phyloP scores from a whole-genome alignment of 352 stramenopile species.

The Phytophthora fragariaefolia region DNA sequence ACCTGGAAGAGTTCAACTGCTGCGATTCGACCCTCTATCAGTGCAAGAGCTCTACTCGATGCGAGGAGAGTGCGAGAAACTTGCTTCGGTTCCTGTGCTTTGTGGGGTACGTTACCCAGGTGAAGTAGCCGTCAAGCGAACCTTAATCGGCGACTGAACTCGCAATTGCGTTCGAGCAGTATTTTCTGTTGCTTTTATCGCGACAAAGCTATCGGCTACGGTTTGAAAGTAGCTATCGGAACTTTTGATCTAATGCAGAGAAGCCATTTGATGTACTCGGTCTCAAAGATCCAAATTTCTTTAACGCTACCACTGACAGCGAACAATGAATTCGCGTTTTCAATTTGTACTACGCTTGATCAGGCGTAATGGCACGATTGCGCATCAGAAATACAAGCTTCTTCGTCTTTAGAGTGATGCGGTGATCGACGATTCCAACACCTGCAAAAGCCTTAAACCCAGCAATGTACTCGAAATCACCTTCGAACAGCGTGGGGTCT shows the following conservation, averaged over 20 bases:
- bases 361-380: conserved; percentile 37
- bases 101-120: conserved; percentile 51
- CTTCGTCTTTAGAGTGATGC: conserved; percentile 58
- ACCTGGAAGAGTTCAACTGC: conserved; percentile 34
- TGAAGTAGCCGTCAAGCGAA: conserved; percentile 34
- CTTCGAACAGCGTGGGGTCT: conserved; percentile 37
- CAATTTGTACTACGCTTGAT: neutral
- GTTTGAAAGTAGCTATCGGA: no score
- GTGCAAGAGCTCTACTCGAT: conserved; percentile 12
- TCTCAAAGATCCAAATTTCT: no score
- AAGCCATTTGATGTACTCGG: no score
- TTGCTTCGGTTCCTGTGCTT: conserved; percentile 61
- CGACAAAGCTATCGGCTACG: no score
- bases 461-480: conserved; percentile 57
- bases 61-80: conserved; percentile 42
- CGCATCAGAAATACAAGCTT: conserved; percentile 61
- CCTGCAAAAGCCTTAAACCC: conserved; percentile 57
- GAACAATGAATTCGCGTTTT: no score
- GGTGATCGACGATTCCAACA: conserved; percentile 41
- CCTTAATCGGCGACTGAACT: no score
- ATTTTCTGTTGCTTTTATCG: neutral
- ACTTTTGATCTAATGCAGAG: no score
- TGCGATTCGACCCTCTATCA: neutral
- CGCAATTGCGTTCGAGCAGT: neutral
- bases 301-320: no score